Evolutionary conservation across 108 stramenopile genomes (phyloP).

Genomic region (Nitzschia sp.): DNA sequence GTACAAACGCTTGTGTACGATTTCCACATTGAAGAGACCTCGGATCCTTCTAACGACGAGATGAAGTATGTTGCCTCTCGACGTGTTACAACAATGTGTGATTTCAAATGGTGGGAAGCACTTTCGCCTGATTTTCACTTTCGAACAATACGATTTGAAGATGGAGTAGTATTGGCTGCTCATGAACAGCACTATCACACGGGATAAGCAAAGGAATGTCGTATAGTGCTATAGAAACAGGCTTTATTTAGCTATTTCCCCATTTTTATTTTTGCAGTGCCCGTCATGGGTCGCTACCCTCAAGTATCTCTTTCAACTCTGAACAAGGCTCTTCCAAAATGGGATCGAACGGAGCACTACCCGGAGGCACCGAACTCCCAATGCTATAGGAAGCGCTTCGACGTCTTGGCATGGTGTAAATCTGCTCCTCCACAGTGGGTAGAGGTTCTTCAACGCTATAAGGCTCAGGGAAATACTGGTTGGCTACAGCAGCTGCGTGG

Average conservation of each 20-base stretch:
- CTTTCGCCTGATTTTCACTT: conserved; percentile 82
- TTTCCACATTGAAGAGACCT: conserved; percentile 56
- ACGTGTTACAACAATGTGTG: conserved; percentile 65
- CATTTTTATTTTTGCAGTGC: neutral
- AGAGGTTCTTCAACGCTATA: neutral
- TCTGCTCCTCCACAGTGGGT: neutral
- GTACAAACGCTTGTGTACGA: conserved; percentile 88
- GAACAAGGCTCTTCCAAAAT: conserved; percentile 9
- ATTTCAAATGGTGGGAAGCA: conserved; percentile 83
- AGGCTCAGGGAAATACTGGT: neutral
- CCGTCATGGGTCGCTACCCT: neutral
- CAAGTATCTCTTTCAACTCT: too few species aligned
- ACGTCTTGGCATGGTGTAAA: conserved; percentile 7
- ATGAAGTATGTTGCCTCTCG: conserved; percentile 55
- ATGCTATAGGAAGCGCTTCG: conserved; percentile 33
- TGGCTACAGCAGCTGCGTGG: neutral
- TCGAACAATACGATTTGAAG: conserved; percentile 75
- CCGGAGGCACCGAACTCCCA: neutral
- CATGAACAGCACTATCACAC: conserved; percentile 90
- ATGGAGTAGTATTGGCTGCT: conserved; percentile 65
- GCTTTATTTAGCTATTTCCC: too few species aligned
- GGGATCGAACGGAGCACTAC: conserved; percentile 10
- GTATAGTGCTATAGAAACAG: too few species aligned
- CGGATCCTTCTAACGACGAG: conserved; percentile 44
- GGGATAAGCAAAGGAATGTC: conserved; percentile 4